A percentile compares a stretch with the other conserved stretches of the same genome.
Evolutionary conservation across 164 flowering plant species (phyloP).

Genomic region (Vitis riparia): DNA sequence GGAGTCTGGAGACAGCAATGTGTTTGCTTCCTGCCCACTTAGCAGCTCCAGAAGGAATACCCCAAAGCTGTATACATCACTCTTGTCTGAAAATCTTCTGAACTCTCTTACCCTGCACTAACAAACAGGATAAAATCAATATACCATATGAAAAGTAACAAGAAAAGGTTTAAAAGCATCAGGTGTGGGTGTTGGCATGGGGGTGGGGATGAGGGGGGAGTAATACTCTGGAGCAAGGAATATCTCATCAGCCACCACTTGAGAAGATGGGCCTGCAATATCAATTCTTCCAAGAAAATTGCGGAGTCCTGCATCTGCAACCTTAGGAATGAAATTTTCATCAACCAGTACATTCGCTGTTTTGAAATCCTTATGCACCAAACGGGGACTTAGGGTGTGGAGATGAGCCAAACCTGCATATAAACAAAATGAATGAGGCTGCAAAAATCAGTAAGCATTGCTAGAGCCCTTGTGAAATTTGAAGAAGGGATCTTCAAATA

Average conservation of each 20-base stretch:
- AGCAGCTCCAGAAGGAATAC: constrained; percentile 85
- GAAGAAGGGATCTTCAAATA: not conserved
- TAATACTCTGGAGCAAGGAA: constrained; percentile 89
- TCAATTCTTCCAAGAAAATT: constrained; percentile 68
- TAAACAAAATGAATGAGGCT: constrained; percentile 9
- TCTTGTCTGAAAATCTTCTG: constrained; percentile 75
- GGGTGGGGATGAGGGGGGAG: not conserved
- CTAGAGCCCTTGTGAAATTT: not conserved
- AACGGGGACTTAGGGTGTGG: constrained; percentile 75
- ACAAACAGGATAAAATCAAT: constrained; percentile 1
- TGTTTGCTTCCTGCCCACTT: constrained; percentile 73
- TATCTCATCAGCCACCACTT: constrained; percentile 53
- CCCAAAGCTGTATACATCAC: constrained; percentile 89
- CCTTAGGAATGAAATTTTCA: constrained; percentile 80
- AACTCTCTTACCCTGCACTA: constrained; percentile 70
- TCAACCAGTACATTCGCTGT: constrained; percentile 93
- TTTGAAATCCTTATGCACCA: constrained; percentile 85
- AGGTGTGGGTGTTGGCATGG: not conserved
- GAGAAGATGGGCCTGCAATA: constrained; percentile 73
- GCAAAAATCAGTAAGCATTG: constrained; percentile 9
- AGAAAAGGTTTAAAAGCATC: not conserved
- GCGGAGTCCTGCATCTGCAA: constrained; percentile 89
- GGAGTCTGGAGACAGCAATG: constrained; percentile 33
- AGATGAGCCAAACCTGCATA: constrained; percentile 80
- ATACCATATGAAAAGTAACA: not conserved